Evolutionary conservation across 805 yeast genomes (phyloP).

Genomic region (Yarrowia sp.): DNA sequence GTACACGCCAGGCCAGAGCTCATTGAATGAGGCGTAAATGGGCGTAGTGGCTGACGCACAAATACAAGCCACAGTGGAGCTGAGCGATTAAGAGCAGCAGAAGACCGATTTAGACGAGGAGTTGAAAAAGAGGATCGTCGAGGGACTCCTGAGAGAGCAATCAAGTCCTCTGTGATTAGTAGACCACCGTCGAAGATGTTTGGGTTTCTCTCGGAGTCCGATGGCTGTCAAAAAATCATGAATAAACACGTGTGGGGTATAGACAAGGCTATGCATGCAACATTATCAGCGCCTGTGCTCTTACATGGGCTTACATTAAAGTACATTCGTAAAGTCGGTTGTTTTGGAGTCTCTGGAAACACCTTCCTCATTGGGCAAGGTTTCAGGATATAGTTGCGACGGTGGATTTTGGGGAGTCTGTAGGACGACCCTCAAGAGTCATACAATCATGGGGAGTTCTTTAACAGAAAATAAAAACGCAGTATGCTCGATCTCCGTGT

Average conservation of each 20-base stretch:
- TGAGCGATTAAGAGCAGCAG: background rate
- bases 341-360: background rate
- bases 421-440: no score
- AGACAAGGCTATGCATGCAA: no score
- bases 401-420: background rate
- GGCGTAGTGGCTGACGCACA: background rate
- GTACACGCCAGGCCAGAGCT: no score
- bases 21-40: background rate
- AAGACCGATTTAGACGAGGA: no score
- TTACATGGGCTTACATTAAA: background rate
- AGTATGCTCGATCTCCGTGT: background rate
- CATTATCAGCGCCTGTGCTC: no score
- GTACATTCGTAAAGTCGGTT: background rate
- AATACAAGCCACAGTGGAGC: background rate
- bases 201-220: slow-evolving; percentile 15
- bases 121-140: no score
- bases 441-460: background rate
- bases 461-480: no score
- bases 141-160: no score
- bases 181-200: background rate
- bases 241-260: no score
- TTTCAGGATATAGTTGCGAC: background rate
- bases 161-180: no score
- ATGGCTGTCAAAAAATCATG: background rate
- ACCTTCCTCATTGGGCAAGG: slow-evolving; percentile 12